Base-by-base conservation (phyloP, 129 eudicot genomes). In the Artemisia tridentata region DNA sequence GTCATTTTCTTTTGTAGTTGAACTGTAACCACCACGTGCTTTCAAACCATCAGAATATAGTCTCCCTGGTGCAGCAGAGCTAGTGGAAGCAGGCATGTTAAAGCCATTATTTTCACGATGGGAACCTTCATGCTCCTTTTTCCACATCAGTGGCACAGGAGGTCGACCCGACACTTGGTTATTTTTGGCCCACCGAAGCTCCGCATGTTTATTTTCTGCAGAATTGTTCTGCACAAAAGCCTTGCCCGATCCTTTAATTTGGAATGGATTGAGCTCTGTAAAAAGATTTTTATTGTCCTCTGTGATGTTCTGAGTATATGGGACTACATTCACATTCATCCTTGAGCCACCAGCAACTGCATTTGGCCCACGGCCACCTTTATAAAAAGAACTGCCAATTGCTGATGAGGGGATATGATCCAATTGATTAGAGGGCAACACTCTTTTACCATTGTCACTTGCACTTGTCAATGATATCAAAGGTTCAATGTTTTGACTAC, bases 201-300 rank as follows among this genome's bases (percentile, higher is more conserved):
- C 83, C 67, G 80, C 84, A 66, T 72, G 80, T 78, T 81, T 86
- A 66, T 77, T 85, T 72, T 75, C 82, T 34, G 68, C 46, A 54
- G 82, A 77, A 76, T 70, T 81, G 67, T 69, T 82, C 76, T 81
- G 87, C 69, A 77, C 74, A 18, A 62, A 72, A 64, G 67, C 67
- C 68, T 81, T 91, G 65, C 96, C 88, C 29, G 97, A 74, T n/a
- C 92, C 96, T 79, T 88, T 88, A 43, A 85, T 79, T 61, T 85
- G 91, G 79, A 93, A 93, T 10, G 99, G 99, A 74, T 93, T 93
- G 23, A 93, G 92, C 41, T 93, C 99, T 27, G 99, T 90, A 72
- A 93, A 93, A 56, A 89, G 96, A 75, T 87, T 83, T 71, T 80
- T 90, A 34, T 86, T 80, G 61, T 93, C 99, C 47, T 93, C 97